These are phyloP conservation scores for Harringtonia aguacate DNA, from an alignment of 2,329 filamentous ascomycete genomes.

Conservation along the genomic window DNA sequence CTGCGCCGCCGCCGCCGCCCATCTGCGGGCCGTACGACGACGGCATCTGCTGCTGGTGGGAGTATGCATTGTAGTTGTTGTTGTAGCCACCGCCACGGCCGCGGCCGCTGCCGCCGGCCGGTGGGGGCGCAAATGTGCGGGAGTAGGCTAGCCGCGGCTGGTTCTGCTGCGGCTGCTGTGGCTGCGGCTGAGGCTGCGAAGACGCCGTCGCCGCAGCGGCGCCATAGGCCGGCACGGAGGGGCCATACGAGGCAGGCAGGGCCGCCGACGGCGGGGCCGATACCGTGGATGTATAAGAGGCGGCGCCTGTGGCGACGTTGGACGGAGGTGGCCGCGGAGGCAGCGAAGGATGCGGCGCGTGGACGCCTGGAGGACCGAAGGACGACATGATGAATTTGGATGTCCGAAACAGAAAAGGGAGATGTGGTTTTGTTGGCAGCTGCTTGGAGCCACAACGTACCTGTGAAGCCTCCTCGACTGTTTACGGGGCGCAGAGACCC, in stretches of 20 bases:
- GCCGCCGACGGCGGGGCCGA: constrained; percentile 1
- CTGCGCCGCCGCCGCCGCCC: no score
- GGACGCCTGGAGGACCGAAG: constrained; percentile 15
- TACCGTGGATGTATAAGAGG: constrained; percentile 11
- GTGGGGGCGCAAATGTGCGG: constrained; percentile 22
- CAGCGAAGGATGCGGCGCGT: constrained; percentile 13
- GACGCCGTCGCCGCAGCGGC: constrained; percentile 1
- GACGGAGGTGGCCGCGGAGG: constrained; percentile 12
- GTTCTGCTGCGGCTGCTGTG: background rate
- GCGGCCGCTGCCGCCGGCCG: constrained; percentile 13
- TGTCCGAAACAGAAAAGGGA: background rate
- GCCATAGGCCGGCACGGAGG: background rate
- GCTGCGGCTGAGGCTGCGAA: no score
- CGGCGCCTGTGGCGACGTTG: background rate
- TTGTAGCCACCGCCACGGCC: constrained; percentile 4
- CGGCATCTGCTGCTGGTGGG: constrained; percentile 17
- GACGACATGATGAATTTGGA: constrained; percentile 14
- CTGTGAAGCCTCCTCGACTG: no score
- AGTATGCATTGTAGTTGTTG: constrained; percentile 4
- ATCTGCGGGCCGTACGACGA: constrained; percentile 5
- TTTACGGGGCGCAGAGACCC: no score
- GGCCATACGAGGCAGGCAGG: constrained; percentile 5
- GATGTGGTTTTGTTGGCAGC: background rate
- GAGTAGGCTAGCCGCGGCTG: constrained; percentile 18
- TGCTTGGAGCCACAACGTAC: background rate